Percentiles rank a stretch among this genome's conserved stretches.
Evolutionary conservation across 2,329 filamentous ascomycete genomes (phyloP).

Genomic region (Clonostachys byssicola): DNA sequence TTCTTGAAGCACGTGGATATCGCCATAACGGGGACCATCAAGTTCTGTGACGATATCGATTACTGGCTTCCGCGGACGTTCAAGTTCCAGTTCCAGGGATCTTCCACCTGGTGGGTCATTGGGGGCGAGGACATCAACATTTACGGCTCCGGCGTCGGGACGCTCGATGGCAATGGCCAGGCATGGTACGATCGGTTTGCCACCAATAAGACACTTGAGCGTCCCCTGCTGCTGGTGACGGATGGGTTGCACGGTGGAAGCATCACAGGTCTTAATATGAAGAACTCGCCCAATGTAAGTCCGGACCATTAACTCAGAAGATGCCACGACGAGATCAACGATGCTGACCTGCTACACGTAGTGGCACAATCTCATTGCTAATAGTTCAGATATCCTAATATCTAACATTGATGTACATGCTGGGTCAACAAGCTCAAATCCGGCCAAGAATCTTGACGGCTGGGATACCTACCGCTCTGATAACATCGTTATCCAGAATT

Average conservation of each 20-base stretch:
- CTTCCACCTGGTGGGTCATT: conserved; percentile 33
- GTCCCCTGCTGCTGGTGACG: conserved; percentile 53
- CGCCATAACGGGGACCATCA: conserved; percentile 48
- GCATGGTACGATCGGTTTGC: conserved; percentile 62
- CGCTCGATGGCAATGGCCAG: conserved; percentile 59
- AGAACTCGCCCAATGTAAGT: conserved; percentile 43
- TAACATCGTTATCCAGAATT: conserved; percentile 64
- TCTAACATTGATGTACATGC: conserved; percentile 58
- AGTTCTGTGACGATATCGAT: conserved; percentile 62
- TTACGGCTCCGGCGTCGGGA: conserved; percentile 47
- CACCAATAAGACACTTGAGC: conserved; percentile 47
- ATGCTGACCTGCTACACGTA: neutral
- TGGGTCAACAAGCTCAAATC: conserved; percentile 41
- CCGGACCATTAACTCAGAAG: neutral
- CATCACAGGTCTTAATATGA: conserved; percentile 55
- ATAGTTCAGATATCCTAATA: conserved; percentile 60
- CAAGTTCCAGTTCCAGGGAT: conserved; percentile 61
- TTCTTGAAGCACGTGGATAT: conserved; percentile 62
- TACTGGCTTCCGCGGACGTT: conserved; percentile 66
- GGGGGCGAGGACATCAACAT: conserved; percentile 47
- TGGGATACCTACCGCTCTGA: conserved; percentile 61
- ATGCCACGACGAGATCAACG: conserved; percentile 9
- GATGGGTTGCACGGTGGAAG: conserved; percentile 52
- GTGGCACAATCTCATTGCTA: conserved; percentile 57
- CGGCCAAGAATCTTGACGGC: conserved; percentile 63